Percentiles rank a stretch among this genome's conserved stretches.
Conservation (phyloP, 164 flowering plant species). For the Echeveria elegans region DNA sequence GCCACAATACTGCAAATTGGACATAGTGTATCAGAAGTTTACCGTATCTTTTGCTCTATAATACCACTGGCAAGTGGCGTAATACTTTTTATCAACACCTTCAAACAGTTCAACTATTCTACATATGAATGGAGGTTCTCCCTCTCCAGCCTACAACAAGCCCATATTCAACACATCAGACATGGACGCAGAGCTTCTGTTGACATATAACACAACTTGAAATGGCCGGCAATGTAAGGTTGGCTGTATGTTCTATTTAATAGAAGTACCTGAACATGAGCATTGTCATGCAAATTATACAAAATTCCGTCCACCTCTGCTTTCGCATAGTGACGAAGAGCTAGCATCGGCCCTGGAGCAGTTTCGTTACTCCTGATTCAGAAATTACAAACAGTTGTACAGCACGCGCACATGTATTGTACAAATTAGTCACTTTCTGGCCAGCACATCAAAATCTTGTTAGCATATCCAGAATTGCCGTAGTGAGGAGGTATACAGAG, state of each 20-base stretch:
- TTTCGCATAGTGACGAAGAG: conserved; percentile 22
- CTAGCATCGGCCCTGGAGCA: conserved; percentile 16
- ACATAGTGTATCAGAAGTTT: conserved; percentile 9
- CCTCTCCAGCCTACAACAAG: conserved; percentile 39
- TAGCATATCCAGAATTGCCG: too few species aligned
- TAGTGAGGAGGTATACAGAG: too few species aligned
- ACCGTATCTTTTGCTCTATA: conserved; percentile 70
- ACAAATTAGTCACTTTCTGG: neutral
- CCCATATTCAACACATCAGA: neutral
- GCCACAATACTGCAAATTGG: neutral
- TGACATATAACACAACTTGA: neutral
- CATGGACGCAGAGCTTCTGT: neutral
- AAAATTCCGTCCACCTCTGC: conserved; percentile 27
- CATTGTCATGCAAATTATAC: conserved; percentile 29
- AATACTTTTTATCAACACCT: conserved; percentile 22
- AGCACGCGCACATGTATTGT: neutral
- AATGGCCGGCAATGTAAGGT: neutral
- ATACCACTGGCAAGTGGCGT: conserved; percentile 72
- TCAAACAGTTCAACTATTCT: conserved; percentile 65
- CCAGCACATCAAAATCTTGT: too few species aligned
- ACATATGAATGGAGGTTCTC: conserved; percentile 34
- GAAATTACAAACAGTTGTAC: neutral
- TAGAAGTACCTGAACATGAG: conserved; percentile 25
- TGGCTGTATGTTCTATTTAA: too few species aligned
- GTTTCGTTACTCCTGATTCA: conserved; percentile 9